A percentile compares a stretch with the other conserved stretches of the same genome.
phyloP scores from a whole-genome alignment of 148 eudicot species.

The Beta vulgaris region DNA sequence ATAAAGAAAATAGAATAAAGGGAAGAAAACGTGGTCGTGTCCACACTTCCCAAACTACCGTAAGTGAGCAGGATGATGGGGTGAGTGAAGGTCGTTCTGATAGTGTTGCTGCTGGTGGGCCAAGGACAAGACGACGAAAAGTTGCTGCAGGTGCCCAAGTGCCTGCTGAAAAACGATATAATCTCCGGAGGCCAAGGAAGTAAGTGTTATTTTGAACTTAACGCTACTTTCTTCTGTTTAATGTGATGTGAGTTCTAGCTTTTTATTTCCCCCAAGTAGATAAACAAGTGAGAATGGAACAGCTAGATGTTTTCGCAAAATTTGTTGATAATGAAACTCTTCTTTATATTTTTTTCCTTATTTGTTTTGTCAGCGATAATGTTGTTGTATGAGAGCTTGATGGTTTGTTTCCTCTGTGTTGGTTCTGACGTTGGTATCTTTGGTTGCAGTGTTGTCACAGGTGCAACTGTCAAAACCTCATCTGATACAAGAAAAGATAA shows the following conservation, averaged over 20 bases:
- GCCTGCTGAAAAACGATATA: conserved; percentile 60
- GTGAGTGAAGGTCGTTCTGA: conserved; percentile 66
- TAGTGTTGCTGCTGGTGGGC: conserved; percentile 52
- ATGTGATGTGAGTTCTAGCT: background rate
- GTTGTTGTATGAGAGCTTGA: background rate
- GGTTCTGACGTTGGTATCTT: conserved; percentile 1
- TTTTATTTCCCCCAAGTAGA: background rate
- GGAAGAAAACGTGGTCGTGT: conserved; percentile 57
- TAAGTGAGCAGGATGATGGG: conserved; percentile 45
- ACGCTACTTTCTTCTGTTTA: conserved; percentile 2
- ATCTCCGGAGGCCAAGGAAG: conserved; percentile 70
- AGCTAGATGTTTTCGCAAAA: background rate
- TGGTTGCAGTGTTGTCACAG: conserved; percentile 40
- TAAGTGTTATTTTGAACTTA: conserved; percentile 33
- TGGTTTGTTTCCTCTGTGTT: background rate
- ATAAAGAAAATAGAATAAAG: conserved; percentile 39
- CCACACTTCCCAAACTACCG: conserved; percentile 49
- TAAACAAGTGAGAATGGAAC: background rate
- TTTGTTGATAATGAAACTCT: background rate
- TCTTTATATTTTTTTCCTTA: background rate
- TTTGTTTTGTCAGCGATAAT: background rate
- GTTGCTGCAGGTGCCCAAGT: conserved; percentile 41
- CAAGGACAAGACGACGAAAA: conserved; percentile 62
- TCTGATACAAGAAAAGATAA: conserved; percentile 31
- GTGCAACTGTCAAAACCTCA: conserved; percentile 19